Evolutionary conservation across 2,329 filamentous ascomycete genomes (phyloP).

Genomic region (Xylariales sp.): DNA sequence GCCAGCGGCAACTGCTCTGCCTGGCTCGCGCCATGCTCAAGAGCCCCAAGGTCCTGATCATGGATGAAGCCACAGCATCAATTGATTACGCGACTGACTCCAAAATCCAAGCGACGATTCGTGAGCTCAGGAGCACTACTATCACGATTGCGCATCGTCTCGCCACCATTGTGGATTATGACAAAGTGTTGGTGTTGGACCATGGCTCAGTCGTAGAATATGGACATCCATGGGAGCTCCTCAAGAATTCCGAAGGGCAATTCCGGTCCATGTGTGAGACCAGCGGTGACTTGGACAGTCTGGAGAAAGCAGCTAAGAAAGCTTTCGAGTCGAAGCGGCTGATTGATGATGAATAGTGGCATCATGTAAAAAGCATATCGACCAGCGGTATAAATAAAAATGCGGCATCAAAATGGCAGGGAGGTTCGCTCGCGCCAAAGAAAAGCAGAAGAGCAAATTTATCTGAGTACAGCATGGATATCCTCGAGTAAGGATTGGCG

Average conservation of each 20-base stretch:
- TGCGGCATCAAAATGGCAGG: not conserved
- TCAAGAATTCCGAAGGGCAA: constrained; percentile 63
- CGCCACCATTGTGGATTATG: constrained; percentile 96
- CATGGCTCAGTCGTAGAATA: constrained; percentile 85
- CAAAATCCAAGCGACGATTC: constrained; percentile 95
- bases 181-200: constrained; percentile 93
- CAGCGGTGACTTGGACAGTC: constrained; percentile 51
- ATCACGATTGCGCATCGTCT: constrained; percentile 95
- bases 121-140: constrained; percentile 88
- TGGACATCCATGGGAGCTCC: constrained; percentile 81
- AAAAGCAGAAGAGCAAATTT: not conserved
- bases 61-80: constrained; percentile 97
- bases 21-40: constrained; percentile 91
- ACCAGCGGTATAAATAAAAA: not conserved
- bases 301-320: constrained; percentile 53
- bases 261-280: constrained; percentile 63
- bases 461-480: constrained; percentile 6
- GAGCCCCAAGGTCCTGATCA: constrained; percentile 86
- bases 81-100: constrained; percentile 95
- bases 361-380: not conserved
- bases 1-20: constrained; percentile 90
- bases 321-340: constrained; percentile 35
- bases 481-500: not conserved
- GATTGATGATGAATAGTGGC: constrained; percentile 30
- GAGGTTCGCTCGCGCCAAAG: not conserved